A percentile compares a stretch with the other conserved stretches of the same genome.
Conservation (phyloP, 2,329 filamentous ascomycete genomes). For the Ophiobolus disseminans region DNA sequence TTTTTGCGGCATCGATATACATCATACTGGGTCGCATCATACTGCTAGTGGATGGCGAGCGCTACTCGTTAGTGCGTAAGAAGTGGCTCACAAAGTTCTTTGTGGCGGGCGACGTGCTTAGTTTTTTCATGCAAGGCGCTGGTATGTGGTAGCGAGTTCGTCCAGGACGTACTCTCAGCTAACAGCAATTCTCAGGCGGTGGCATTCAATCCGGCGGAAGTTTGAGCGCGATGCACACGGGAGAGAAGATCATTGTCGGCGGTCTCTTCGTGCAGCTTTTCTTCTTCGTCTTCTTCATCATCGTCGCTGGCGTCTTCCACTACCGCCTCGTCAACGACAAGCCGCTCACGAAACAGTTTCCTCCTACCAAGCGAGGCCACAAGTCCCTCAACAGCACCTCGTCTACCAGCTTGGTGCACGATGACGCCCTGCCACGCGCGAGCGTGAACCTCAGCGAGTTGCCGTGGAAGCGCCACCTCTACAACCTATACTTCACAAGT, state of each 20-base stretch:
- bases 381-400: no score
- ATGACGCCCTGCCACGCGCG: not conserved
- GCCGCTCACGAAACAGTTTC: no score
- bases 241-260: conserved; percentile 54
- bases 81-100: conserved; percentile 54
- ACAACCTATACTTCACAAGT: conserved; percentile 53
- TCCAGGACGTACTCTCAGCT: not conserved
- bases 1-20: conserved; percentile 59
- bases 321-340: conserved; percentile 6
- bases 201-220: conserved; percentile 48
- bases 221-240: conserved; percentile 33
- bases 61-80: conserved; percentile 47
- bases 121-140: conserved; percentile 52
- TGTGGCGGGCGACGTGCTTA: conserved; percentile 54
- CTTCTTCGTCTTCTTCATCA: conserved; percentile 58
- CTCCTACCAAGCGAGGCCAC: no score
- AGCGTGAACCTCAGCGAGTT: conserved; percentile 7
- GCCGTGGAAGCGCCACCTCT: conserved; percentile 47
- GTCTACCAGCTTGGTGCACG: no score
- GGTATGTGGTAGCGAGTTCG: conserved; percentile 28
- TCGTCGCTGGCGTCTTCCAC: conserved; percentile 24
- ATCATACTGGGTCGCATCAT: conserved; percentile 59
- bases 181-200: conserved; percentile 27
- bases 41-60: conserved; percentile 47
- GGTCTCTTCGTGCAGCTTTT: conserved; percentile 57